phyloP scores from a whole-genome alignment of 331 rosid genomes.

The Saraca asoca region DNA sequence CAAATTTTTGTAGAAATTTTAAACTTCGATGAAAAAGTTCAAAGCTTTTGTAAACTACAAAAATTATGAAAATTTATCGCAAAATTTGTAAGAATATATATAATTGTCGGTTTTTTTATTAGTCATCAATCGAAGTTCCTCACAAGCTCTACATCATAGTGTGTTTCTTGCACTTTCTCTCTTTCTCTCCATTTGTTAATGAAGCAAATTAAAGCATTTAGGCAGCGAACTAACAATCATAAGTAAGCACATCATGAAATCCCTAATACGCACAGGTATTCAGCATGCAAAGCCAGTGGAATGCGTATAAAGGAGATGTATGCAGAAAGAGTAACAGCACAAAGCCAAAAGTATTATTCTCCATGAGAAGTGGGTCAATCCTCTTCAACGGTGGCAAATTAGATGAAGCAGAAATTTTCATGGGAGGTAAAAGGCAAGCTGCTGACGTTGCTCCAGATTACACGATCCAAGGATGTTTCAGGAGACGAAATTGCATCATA shows the following conservation, averaged over 20 bases:
- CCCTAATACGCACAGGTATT: conserved; percentile 24
- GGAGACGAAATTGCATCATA: conserved; percentile 47
- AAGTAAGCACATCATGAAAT: not conserved
- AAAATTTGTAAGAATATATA: no score
- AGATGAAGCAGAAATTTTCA: conserved; percentile 41
- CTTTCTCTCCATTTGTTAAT: no score
- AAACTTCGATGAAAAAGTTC: no score
- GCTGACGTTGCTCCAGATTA: conserved; percentile 36
- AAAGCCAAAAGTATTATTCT: conserved; percentile 38
- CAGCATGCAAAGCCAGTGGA: conserved; percentile 49
- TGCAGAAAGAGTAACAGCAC: conserved; percentile 18
- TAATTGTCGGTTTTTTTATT: no score
- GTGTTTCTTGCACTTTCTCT: no score
- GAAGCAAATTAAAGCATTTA: no score
- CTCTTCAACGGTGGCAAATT: conserved; percentile 26
- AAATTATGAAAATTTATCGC: no score
- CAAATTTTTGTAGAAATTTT: no score
- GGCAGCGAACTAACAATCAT: not conserved
- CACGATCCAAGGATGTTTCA: conserved; percentile 47
- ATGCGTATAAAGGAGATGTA: conserved; percentile 44
- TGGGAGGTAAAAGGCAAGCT: not conserved
- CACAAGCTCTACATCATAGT: no score
- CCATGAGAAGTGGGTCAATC: conserved; percentile 43
- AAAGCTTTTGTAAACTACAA: no score
- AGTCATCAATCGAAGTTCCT: no score